A percentile compares a stretch with the other conserved stretches of the same genome.
These are phyloP conservation scores for Physcomitrium patens DNA, from an alignment of 225 moss, liverwort and hornwort species.

Conservation along the genomic window DNA sequence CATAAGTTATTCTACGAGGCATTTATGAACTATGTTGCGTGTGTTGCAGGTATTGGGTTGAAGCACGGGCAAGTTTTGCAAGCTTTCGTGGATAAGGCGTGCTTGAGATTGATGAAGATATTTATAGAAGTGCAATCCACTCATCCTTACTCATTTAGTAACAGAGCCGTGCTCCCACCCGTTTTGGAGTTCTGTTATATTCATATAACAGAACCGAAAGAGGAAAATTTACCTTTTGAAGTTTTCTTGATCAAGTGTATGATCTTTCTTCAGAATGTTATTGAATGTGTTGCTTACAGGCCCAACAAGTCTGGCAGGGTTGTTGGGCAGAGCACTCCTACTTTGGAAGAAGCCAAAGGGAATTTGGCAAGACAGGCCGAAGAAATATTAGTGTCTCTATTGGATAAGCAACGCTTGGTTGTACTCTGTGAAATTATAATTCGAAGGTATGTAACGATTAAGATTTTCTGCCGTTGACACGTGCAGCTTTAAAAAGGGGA, in stretches of 20 bases:
- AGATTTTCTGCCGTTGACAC: constrained; percentile 12
- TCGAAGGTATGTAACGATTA: constrained; percentile 60
- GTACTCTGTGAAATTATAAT: constrained; percentile 81
- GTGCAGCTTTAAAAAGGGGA: neutral
- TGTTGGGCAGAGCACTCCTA: constrained; percentile 74
- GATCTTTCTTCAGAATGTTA: constrained; percentile 85
- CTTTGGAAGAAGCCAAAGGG: constrained; percentile 88
- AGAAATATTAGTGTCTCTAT: constrained; percentile 77
- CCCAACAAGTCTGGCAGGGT: constrained; percentile 88
- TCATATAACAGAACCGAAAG: constrained; percentile 77
- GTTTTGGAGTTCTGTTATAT: constrained; percentile 92
- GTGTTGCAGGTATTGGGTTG: constrained; percentile 71
- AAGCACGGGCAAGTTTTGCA: constrained; percentile 59
- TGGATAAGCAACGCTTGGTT: constrained; percentile 84
- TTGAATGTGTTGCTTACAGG: constrained; percentile 91
- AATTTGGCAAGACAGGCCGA: constrained; percentile 94
- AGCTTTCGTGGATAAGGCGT: constrained; percentile 89
- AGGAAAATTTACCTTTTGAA: constrained; percentile 69
- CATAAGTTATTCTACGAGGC: constrained; percentile 3
- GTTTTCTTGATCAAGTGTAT: constrained; percentile 93
- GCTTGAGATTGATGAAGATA: constrained; percentile 99
- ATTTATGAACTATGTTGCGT: constrained; percentile 26
- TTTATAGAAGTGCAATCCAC: constrained; percentile 89
- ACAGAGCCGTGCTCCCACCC: constrained; percentile 83
- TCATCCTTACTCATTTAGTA: constrained; percentile 99